Conservation (phyloP, 2,329 filamentous ascomycete genomes). For the Sporothrix luriei region DNA sequence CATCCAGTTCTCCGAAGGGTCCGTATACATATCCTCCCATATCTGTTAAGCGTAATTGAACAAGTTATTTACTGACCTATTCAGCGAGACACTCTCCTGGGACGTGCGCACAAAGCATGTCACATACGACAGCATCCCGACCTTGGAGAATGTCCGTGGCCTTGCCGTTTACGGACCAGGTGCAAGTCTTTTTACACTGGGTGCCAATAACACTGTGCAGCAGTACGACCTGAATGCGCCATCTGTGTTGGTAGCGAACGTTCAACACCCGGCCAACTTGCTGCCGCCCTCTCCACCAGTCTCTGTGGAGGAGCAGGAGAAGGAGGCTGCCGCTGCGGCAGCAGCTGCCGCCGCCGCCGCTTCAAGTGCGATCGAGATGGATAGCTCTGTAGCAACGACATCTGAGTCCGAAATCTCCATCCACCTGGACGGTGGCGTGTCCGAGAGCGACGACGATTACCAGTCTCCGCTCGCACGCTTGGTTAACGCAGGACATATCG, state of each 20-base stretch:
- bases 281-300: constrained; percentile 81
- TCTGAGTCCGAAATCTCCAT: constrained; percentile 61
- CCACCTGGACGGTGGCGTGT: constrained; percentile 61
- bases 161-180: constrained; percentile 87
- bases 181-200: constrained; percentile 88
- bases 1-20: constrained; percentile 89
- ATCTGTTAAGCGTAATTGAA: neutral
- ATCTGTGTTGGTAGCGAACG: constrained; percentile 77
- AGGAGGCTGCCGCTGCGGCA: constrained; percentile 46
- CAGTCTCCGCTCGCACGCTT: constrained; percentile 76
- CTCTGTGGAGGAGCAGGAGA: constrained; percentile 71
- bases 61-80: constrained; percentile 29
- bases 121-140: constrained; percentile 84
- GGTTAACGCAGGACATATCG: constrained; percentile 64
- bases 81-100: constrained; percentile 88
- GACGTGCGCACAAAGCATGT: constrained; percentile 98
- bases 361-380: constrained; percentile 17
- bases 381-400: constrained; percentile 45
- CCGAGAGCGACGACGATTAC: constrained; percentile 75
- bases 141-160: constrained; percentile 76
- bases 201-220: constrained; percentile 84
- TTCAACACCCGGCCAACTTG: constrained; percentile 79
- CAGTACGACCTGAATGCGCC: constrained; percentile 92
- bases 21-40: constrained; percentile 34
- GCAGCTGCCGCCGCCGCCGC: constrained; percentile 27